Conservation (phyloP, 2,329 filamentous ascomycete species). For the Fusarium fujikuroi region DNA sequence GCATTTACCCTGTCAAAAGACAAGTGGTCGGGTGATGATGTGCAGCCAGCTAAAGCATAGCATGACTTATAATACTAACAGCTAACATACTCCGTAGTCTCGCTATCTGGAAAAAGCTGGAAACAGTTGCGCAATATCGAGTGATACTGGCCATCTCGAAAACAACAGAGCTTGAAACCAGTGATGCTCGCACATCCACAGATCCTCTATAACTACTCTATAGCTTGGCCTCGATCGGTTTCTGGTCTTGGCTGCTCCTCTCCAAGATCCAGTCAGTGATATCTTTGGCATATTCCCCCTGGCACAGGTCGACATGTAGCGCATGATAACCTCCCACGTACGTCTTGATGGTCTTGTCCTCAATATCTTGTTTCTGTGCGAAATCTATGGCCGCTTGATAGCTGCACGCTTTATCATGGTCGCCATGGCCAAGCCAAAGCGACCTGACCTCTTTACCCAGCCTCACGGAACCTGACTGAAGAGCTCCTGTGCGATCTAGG, state of each 20-base stretch:
- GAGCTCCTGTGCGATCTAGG: conserved; percentile 75
- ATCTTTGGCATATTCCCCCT: conserved; percentile 66
- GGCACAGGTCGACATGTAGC: conserved; percentile 69
- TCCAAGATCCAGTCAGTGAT: conserved; percentile 74
- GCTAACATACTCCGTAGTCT: background rate
- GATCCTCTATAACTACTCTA: conserved; percentile 35
- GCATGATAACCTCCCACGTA: conserved; percentile 87
- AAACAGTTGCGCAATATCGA: conserved; percentile 5
- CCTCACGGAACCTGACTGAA: conserved; percentile 66
- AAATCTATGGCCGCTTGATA: conserved; percentile 73
- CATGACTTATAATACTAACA: background rate
- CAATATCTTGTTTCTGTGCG: conserved; percentile 66
- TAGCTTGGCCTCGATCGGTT: conserved; percentile 51
- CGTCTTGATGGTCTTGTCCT: conserved; percentile 75
- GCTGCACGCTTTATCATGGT: conserved; percentile 75
- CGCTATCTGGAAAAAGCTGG: background rate
- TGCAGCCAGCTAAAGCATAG: conserved; percentile 6
- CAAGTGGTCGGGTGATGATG: background rate
- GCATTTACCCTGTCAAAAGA: conserved; percentile 2
- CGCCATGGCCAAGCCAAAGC: conserved; percentile 81
- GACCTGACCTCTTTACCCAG: conserved; percentile 66
- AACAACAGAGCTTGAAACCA: background rate
- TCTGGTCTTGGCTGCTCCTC: conserved; percentile 42
- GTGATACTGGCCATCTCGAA: background rate
- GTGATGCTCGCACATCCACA: background rate